Base-by-base conservation (phyloP, 2,329 filamentous ascomycete species). In the Colletotrichum noveboracense region DNA sequence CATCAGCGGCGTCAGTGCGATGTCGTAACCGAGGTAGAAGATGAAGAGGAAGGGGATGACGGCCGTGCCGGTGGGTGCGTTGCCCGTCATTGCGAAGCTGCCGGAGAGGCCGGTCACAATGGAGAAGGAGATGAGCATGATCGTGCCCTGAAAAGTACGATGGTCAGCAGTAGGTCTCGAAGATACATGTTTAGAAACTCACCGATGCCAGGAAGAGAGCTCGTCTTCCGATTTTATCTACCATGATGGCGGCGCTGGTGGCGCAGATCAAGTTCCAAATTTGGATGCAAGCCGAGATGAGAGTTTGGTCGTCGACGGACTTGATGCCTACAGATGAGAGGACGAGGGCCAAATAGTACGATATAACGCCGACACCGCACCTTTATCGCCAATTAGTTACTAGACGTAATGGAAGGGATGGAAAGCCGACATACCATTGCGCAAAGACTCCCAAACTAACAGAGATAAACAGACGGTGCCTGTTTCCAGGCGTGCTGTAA, bases 311-410 rank as follows among this genome's bases (percentile, higher is more conserved):
- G 3, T 52, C 43, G 43, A 52, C 43, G n/a, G 43, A 52, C 43
- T 52, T 52, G n/a, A 52, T 52, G 18, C 43, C 79, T 9, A 69
- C 71, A 0, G 78, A 82, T 36, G 82, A 78, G 21, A 82, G 77
- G 24, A 58, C 55, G 14, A 58, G 55, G 26, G 55, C 55, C 14
- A 58, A 12, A 7, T 58, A 58, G 16, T 58, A 58, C 55, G 55
- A 58, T 4, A 58, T 58, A 1, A 58, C 55, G 2, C 55, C 55
- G 8, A 58, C 55, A 2, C 55, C 55, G 9, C 55, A 58, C 21
- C 43, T 52, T 7, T 7, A 21, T 21, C n/a, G n/a, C 43, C 10
- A 13, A 21, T 52, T 0, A 52, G 43, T 52, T 58, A 18, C 55
- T 3, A 28, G 13, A 6, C 2, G 3, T 58, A 5, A 6, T 28